These are phyloP conservation scores for Taxillus chinensis DNA, from an alignment of 164 flowering plant species.

Conservation along the genomic window DNA sequence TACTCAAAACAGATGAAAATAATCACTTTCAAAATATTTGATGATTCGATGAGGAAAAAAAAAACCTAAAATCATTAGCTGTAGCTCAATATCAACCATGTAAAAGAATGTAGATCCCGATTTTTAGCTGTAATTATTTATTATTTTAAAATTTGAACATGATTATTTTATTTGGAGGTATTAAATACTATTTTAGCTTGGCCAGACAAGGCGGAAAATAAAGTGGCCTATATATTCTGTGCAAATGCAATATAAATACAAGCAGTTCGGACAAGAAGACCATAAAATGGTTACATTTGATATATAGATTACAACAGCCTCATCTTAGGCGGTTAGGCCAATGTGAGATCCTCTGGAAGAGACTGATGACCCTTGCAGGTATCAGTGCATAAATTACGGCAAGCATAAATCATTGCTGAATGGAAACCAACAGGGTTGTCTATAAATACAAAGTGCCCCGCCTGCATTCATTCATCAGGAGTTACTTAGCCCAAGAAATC, in stretches of 20 bases:
- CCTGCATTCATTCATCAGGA: constrained; percentile 33
- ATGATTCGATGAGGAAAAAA: too few relatives aligned
- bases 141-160: too few relatives aligned
- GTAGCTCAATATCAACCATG: too few relatives aligned
- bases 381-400: constrained; percentile 52
- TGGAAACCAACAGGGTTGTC: constrained; percentile 72
- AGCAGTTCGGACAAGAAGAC: background rate
- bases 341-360: constrained; percentile 46
- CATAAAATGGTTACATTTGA: background rate
- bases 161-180: too few relatives aligned
- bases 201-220: too few relatives aligned
- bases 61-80: too few relatives aligned
- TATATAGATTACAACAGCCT: constrained; percentile 1
- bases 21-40: too few relatives aligned
- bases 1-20: too few relatives aligned
- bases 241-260: background rate
- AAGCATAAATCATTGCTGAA: constrained; percentile 62
- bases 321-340: constrained; percentile 39
- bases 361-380: constrained; percentile 18
- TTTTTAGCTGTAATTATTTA: too few relatives aligned
- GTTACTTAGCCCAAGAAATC: too few relatives aligned
- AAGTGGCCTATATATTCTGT: background rate
- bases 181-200: too few relatives aligned
- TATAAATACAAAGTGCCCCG: constrained; percentile 83
- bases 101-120: too few relatives aligned